These are phyloP conservation scores for Xylariaceae sp. DNA, from an alignment of 2,329 filamentous ascomycete genomes.

Conservation along the genomic window DNA sequence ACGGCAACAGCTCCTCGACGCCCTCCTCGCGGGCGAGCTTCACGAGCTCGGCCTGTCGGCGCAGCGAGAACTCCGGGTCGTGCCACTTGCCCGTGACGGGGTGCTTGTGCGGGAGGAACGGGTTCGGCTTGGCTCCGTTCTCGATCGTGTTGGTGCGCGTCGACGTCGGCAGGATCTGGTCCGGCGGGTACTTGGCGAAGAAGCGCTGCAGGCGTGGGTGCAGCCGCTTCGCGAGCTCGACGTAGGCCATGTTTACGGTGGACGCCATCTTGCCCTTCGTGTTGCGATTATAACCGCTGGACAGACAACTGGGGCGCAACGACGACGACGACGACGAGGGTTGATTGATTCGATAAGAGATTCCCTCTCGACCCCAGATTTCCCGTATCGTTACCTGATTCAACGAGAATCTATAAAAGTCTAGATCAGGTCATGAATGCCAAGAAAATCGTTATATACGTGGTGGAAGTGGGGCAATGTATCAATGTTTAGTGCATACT, in stretches of 20 bases:
- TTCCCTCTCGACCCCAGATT: neutral
- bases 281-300: neutral
- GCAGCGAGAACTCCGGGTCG: constrained; percentile 73
- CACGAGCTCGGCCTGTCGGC: constrained; percentile 84
- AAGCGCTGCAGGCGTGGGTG: constrained; percentile 77
- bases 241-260: constrained; percentile 30
- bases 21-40: constrained; percentile 76
- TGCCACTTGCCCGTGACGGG: constrained; percentile 76
- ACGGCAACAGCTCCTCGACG: constrained; percentile 75
- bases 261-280: constrained; percentile 16
- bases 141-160: constrained; percentile 33
- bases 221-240: constrained; percentile 64
- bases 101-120: constrained; percentile 77
- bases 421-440: neutral
- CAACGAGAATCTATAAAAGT: neutral
- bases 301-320: neutral
- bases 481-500: neutral
- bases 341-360: neutral
- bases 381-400: neutral
- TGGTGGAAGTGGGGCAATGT: neutral
- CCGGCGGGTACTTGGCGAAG: constrained; percentile 83
- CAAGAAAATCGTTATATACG: neutral
- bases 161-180: constrained; percentile 46
- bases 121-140: constrained; percentile 54
- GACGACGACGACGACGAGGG: no score